A percentile compares a stretch with the other conserved stretches of the same genome.
These are phyloP conservation scores for Oxyria digyna DNA, from an alignment of 148 eudicot genomes.

Conservation along the genomic window DNA sequence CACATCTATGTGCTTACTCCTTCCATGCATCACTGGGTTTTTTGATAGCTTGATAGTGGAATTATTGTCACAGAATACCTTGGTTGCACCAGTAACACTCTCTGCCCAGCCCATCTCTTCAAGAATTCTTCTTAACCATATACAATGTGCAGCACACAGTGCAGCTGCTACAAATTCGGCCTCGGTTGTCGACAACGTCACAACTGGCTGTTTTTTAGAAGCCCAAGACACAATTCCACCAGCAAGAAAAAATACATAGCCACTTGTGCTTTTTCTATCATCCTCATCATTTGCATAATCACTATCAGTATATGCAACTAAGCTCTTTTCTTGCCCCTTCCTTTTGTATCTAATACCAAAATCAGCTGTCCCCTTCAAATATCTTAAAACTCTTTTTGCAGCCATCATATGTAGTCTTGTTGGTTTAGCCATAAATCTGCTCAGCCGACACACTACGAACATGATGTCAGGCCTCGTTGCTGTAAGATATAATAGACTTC, in stretches of 20 bases:
- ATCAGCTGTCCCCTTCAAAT: conserved; percentile 9
- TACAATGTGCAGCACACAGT: neutral
- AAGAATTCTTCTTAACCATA: neutral
- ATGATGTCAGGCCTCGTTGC: neutral
- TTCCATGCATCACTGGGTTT: neutral
- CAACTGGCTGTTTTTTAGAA: conserved; percentile 13
- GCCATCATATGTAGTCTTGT: neutral
- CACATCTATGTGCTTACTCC: neutral
- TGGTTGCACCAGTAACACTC: neutral
- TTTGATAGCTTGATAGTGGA: neutral
- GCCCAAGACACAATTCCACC: conserved; percentile 5
- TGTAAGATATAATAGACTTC: conserved; percentile 7
- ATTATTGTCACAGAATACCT: neutral
- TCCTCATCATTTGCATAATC: conserved; percentile 8
- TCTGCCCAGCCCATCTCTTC: neutral
- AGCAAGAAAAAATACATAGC: neutral
- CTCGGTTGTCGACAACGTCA: neutral
- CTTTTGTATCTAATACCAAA: neutral
- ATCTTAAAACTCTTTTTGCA: conserved; percentile 1
- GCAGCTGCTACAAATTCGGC: conserved; percentile 3
- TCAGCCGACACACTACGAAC: neutral
- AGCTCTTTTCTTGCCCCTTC: neutral
- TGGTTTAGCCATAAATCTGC: conserved; percentile 7
- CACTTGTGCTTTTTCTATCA: conserved; percentile 8
- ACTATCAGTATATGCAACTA: conserved; percentile 1